These are phyloP conservation scores for Lagenidium giganteum DNA, from an alignment of 352 stramenopile species.

Conservation along the genomic window DNA sequence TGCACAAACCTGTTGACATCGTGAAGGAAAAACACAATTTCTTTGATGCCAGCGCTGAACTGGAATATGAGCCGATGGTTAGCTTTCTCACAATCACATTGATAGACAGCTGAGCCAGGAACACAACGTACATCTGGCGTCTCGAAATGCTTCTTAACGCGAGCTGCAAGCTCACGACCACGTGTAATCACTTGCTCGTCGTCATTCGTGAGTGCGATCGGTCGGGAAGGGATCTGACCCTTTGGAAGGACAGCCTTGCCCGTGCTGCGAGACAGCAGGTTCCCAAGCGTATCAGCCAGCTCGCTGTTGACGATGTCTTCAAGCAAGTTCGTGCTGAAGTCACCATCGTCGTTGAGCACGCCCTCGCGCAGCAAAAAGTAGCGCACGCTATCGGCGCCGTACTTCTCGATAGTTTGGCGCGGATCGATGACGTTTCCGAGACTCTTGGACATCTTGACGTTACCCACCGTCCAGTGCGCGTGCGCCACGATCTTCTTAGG, in stretches of 20 bases:
- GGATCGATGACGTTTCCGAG: constrained; percentile 98
- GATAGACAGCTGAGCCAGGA: too few relatives aligned
- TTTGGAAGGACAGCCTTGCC: constrained; percentile 56
- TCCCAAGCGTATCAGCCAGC: constrained; percentile 88
- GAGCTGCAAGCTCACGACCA: constrained; percentile 35
- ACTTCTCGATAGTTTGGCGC: constrained; percentile 87
- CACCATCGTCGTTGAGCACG: constrained; percentile 94
- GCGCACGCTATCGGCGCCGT: constrained; percentile 92
- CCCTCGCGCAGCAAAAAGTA: constrained; percentile 90
- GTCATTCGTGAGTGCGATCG: constrained; percentile 28
- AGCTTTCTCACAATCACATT: too few relatives aligned
- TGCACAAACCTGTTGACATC: constrained; percentile 62
- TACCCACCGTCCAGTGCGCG: constrained; percentile 98
- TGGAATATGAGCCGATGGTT: too few relatives aligned
- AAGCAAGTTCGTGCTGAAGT: constrained; percentile 83
- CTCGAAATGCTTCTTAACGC: constrained; percentile 55
- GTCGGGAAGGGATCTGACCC: constrained; percentile 36
- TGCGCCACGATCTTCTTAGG: constrained; percentile 96
- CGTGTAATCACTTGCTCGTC: constrained; percentile 53
- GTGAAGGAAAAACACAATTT: constrained; percentile 76
- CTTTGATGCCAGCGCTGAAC: constrained; percentile 65
- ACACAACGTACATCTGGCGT: constrained; percentile 52
- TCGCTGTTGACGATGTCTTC: constrained; percentile 96
- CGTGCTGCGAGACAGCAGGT: constrained; percentile 77
- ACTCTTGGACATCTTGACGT: constrained; percentile 99